Evolutionary conservation across 257 asterid species (phyloP), one percentile per base, ranked within the genome.

Genomic region (Solanum paucissectum): DNA sequence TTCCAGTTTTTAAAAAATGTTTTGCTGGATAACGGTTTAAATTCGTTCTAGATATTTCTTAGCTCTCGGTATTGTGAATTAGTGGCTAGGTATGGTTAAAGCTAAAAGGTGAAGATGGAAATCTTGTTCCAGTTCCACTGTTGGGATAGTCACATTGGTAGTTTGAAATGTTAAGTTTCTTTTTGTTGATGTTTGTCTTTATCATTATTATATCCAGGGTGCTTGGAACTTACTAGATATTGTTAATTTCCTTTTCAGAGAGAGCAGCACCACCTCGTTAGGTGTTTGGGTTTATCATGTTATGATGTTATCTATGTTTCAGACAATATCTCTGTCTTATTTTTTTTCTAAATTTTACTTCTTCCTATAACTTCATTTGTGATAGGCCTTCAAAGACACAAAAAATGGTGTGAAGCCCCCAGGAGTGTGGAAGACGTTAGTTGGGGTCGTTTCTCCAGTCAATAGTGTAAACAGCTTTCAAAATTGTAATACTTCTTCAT

Each of bases 351-450:
- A 38, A 42, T 25, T 44, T 42, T 64, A 27, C 81, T 85, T 33
- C 27, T 16, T 32, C 68, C 21, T 46, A 36, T 49, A 46, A 71
- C 34, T 89, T 87, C 58, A 42, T 62, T 68, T 58, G 25, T 85
- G 10, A 75, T 88, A 97, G 98, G 98, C 97, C 60, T 97, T 94
- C 89, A 94, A 93, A 88, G 94, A 93, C 85, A 90, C 88, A 66
- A 91, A 89, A 87, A 91, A 91, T 89, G 94, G 93, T 83, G 92
- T 84, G 81, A 94, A 89, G 84, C 95, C 98, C 83, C 97, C 96
- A 23, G 98, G 99, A 82, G 92, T 95, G 29, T 95, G 91, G 95
- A 92, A 92, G 93, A 97, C 99, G 37, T 91, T 95, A 93, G 84
- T 83, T 14, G 93, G 91, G 86, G 95, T 88, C 37, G 89, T 94